A percentile compares a stretch with the other conserved stretches of the same genome.
Conservation (phyloP, 129 eudicot genomes). For the Sambucus nigra region DNA sequence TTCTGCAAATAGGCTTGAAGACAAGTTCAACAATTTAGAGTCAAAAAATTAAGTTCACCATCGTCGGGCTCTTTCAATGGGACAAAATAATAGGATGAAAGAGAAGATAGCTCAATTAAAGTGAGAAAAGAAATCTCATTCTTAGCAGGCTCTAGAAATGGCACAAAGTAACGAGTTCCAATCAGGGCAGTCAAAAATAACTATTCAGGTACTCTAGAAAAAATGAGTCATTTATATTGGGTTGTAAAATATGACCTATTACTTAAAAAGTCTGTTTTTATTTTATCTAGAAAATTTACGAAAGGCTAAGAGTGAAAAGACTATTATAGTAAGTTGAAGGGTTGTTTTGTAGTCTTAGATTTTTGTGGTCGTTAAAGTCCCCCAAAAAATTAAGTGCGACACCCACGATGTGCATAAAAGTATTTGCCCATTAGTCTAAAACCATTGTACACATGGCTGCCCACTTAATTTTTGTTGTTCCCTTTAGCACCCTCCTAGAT, state of each 20-base stretch:
- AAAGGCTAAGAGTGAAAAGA: slow-evolving; percentile 57
- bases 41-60: slow-evolving; percentile 89
- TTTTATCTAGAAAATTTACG: slow-evolving; percentile 27
- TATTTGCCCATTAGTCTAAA: too few species aligned
- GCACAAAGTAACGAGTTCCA: slow-evolving; percentile 62
- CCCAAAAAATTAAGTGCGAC: too few species aligned
- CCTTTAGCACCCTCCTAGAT: background rate
- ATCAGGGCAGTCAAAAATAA: slow-evolving; percentile 57
- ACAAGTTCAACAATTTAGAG: slow-evolving; percentile 67
- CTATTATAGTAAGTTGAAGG: slow-evolving; percentile 38
- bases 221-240: slow-evolving; percentile 7
- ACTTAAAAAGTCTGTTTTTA: slow-evolving; percentile 13
- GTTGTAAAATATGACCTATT: slow-evolving; percentile 6
- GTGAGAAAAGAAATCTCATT: too few species aligned
- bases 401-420: too few species aligned
- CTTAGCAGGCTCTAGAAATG: slow-evolving; percentile 75
- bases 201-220: slow-evolving; percentile 48
- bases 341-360: too few species aligned
- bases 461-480: too few species aligned
- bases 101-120: slow-evolving; percentile 55
- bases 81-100: slow-evolving; percentile 60
- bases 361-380: too few species aligned
- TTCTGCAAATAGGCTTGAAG: slow-evolving; percentile 52
- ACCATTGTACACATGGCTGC: too few species aligned
- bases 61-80: slow-evolving; percentile 84